Percentiles rank a stretch among this genome's conserved stretches.
These are phyloP conservation scores for Gonapodya prolifera DNA, from an alignment of 192 early-diverging fungal genomes.

Conservation along the genomic window DNA sequence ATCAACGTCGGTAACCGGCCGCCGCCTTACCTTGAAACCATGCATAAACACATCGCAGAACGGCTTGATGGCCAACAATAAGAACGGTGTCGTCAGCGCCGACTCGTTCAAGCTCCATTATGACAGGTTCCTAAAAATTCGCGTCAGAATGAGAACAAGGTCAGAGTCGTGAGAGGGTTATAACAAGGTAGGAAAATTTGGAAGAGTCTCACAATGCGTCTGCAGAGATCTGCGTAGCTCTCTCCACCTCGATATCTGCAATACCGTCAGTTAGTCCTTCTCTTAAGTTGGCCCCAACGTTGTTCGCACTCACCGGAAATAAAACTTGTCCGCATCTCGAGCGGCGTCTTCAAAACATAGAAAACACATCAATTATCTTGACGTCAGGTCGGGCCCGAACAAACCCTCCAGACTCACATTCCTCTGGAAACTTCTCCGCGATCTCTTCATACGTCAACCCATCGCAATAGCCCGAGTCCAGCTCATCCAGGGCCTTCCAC, in stretches of 20 bases:
- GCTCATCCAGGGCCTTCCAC: slow-evolving; percentile 97
- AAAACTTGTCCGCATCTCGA: slow-evolving; percentile 68
- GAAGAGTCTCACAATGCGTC: slow-evolving; percentile 3
- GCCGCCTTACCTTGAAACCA: slow-evolving; percentile 75
- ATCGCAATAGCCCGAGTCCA: slow-evolving; percentile 96
- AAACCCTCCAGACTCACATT: slow-evolving; percentile 84
- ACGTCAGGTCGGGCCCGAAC: no score
- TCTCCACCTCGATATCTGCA: slow-evolving; percentile 52
- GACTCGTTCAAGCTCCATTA: slow-evolving; percentile 69
- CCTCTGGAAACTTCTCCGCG: slow-evolving; percentile 80
- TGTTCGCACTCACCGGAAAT: slow-evolving; percentile 44
- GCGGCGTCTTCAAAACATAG: background rate
- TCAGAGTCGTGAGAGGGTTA: no score
- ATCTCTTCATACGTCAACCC: slow-evolving; percentile 99
- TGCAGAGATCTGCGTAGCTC: background rate
- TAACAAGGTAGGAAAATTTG: no score
- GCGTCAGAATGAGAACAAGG: no score
- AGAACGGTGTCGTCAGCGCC: background rate
- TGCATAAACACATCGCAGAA: slow-evolving; percentile 92
- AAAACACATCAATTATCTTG: no score
- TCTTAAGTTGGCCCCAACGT: no score
- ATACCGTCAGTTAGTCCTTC: no score
- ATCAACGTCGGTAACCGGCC: no score
- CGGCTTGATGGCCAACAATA: slow-evolving; percentile 32
- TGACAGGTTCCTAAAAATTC: slow-evolving; percentile 93